Conservation (phyloP, 768 basidiomycete species). For the Macrolepiota fuliginosa region DNA sequence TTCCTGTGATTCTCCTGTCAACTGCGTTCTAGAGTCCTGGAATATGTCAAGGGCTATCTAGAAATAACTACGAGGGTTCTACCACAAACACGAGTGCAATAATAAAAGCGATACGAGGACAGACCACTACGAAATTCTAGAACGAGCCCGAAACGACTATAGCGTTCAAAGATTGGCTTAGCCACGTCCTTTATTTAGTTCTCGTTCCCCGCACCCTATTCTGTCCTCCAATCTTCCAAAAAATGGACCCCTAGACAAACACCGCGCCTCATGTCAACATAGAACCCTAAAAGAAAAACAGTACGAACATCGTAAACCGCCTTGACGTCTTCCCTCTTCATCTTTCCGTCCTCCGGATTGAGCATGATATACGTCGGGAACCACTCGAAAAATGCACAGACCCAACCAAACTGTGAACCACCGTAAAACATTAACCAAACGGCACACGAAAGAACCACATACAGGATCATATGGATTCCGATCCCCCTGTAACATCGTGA, state of each 20-base stretch:
- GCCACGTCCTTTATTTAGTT: background rate
- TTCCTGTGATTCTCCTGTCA: background rate
- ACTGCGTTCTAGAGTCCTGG: background rate
- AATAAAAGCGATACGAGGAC: background rate
- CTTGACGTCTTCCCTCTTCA: conserved; percentile 38
- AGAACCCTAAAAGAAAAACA: background rate
- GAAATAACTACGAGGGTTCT: background rate
- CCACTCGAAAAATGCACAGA: conserved; percentile 39
- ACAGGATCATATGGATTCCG: conserved; percentile 35
- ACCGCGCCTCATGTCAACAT: background rate
- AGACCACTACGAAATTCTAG: background rate
- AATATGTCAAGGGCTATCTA: background rate
- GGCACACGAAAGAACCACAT: background rate
- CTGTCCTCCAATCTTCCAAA: conserved; percentile 30
- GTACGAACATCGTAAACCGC: conserved; percentile 35
- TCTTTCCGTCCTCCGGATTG: conserved; percentile 30
- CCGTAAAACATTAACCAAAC: background rate
- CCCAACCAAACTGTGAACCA: conserved; percentile 36
- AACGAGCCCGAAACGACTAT: background rate
- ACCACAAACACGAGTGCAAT: background rate
- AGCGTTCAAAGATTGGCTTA: background rate
- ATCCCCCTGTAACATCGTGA: conserved; percentile 38
- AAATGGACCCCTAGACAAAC: conserved; percentile 27
- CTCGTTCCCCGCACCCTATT: background rate
- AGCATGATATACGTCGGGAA: conserved; percentile 34